Evolutionary conservation across 768 basidiomycete species (phyloP).

Genomic region (Agaricus bisporus): DNA sequence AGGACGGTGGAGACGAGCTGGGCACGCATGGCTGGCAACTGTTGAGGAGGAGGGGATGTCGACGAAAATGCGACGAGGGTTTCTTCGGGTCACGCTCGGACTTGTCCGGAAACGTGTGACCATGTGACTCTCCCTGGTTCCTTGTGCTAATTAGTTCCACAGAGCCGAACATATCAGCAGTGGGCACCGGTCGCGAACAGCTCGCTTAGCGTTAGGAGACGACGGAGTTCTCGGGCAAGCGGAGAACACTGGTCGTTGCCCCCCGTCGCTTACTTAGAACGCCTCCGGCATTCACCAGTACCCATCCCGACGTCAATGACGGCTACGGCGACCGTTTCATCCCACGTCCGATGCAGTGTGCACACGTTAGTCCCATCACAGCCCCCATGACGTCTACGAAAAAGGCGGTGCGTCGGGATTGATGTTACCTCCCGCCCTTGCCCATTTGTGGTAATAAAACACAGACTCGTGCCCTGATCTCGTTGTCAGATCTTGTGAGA

Average conservation of each 20-base stretch:
- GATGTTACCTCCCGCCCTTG: background rate
- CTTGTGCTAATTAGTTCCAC: background rate
- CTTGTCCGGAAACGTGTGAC: conserved; percentile 18
- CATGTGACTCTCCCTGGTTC: background rate
- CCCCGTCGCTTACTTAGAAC: too few species aligned
- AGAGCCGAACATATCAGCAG: too few species aligned
- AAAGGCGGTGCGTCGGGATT: background rate
- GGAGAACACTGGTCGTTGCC: too few species aligned
- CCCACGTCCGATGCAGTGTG: too few species aligned
- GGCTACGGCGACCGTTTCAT: too few species aligned
- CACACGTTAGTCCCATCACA: background rate
- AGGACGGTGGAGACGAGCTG: conserved; percentile 58
- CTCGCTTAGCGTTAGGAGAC: too few species aligned
- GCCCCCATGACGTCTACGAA: background rate
- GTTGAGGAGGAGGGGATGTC: conserved; percentile 11
- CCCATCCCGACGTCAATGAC: too few species aligned
- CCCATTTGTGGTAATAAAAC: background rate
- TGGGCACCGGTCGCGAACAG: too few species aligned
- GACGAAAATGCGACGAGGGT: conserved; percentile 18
- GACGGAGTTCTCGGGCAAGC: too few species aligned
- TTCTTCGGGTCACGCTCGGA: conserved; percentile 24
- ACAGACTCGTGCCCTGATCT: too few species aligned
- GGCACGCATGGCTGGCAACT: conserved; percentile 39
- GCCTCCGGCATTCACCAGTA: too few species aligned
- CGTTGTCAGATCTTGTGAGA: too few species aligned